A percentile compares a stretch with the other conserved stretches of the same genome.
phyloP scores from a whole-genome alignment of 2,329 filamentous ascomycete genomes.

The Juglanconis juglandina region DNA sequence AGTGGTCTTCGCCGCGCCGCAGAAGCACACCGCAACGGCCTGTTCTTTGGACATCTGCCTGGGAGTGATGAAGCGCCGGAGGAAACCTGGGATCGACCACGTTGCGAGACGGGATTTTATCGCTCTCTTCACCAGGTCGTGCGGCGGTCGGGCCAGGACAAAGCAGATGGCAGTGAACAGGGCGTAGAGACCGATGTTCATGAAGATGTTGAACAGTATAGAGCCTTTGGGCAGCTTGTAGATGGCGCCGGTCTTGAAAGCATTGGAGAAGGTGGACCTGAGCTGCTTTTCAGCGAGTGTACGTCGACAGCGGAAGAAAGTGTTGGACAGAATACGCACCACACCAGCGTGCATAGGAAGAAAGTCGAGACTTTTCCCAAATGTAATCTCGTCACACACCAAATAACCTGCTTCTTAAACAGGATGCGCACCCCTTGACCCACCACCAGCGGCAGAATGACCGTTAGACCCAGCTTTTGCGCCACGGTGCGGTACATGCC shows the following conservation, averaged over 20 bases:
- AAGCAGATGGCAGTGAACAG: conserved; percentile 63
- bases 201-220: conserved; percentile 64
- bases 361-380: conserved; percentile 46
- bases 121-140: conserved; percentile 24
- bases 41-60: conserved; percentile 56
- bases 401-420: conserved; percentile 49
- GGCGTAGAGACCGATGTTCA: conserved; percentile 61
- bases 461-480: conserved; percentile 64
- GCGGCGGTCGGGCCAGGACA: conserved; percentile 43
- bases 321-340: conserved; percentile 33
- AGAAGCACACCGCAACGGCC: conserved; percentile 69
- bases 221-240: conserved; percentile 55
- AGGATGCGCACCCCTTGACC: conserved; percentile 58
- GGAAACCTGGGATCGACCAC: conserved; percentile 24
- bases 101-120: conserved; percentile 35
- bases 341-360: conserved; percentile 47
- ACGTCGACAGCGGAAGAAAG: conserved; percentile 33
- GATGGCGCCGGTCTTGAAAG: conserved; percentile 62
- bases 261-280: conserved; percentile 66
- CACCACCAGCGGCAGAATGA: conserved; percentile 60
- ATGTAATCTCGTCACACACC: conserved; percentile 51
- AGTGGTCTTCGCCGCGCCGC: conserved; percentile 69
- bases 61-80: conserved; percentile 39
- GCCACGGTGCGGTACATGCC: conserved; percentile 65
- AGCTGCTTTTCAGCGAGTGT: neutral